These are phyloP conservation scores for Colletotrichum cordylinicola DNA, from an alignment of 2,329 filamentous ascomycete species.

Conservation along the genomic window DNA sequence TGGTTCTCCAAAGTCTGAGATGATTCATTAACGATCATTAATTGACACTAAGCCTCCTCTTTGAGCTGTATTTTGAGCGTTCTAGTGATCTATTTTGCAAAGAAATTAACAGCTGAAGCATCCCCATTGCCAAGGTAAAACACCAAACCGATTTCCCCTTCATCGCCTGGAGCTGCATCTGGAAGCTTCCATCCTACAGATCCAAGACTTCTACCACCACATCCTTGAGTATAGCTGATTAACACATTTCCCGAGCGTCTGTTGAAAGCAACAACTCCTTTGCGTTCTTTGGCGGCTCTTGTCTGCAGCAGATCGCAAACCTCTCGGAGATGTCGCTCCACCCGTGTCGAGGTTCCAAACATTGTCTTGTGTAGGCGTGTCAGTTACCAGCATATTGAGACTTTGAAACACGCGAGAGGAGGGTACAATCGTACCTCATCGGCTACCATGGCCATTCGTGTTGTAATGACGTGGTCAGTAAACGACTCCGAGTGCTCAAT, in stretches of 20 bases:
- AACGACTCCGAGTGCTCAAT: not conserved
- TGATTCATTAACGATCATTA: not conserved
- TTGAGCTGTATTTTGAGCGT: not conserved
- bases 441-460: not conserved
- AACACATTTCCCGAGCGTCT: not conserved
- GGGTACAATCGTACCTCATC: not conserved
- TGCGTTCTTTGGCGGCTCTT: not conserved
- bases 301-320: not conserved
- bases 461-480: not conserved
- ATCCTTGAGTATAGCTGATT: not conserved
- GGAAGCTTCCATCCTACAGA: not conserved
- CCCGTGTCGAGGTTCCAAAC: not conserved
- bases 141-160: not conserved
- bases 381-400: not conserved
- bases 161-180: not conserved
- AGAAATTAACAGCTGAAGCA: not conserved
- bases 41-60: not conserved
- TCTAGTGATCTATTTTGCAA: not conserved
- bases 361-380: not conserved
- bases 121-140: not conserved
- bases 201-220: not conserved
- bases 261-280: not conserved
- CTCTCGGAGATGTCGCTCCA: not conserved
- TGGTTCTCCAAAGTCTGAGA: not conserved
- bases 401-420: not conserved